These are phyloP conservation scores for Lobulomyces angularis DNA, from an alignment of 192 early-diverging fungal genomes.

Conservation along the genomic window DNA sequence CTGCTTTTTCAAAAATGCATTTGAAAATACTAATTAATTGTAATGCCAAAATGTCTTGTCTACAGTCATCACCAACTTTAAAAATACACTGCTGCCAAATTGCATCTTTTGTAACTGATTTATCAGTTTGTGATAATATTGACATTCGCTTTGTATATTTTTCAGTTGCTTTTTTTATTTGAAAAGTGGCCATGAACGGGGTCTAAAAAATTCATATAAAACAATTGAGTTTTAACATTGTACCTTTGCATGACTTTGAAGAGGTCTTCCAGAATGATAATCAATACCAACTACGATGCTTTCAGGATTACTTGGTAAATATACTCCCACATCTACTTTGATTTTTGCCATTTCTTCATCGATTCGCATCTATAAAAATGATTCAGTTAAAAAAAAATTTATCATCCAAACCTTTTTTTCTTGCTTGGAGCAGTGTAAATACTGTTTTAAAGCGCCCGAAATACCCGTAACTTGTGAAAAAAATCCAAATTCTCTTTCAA, in stretches of 20 bases:
- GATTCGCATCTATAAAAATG: slow-evolving; percentile 61
- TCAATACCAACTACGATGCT: slow-evolving; percentile 90
- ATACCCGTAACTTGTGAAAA: slow-evolving; percentile 93
- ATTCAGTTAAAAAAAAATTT: slow-evolving; percentile 1
- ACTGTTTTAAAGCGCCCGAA: slow-evolving; percentile 92
- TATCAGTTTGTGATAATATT: slow-evolving; percentile 17
- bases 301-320: slow-evolving; percentile 95
- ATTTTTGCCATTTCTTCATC: slow-evolving; percentile 96
- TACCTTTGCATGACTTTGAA: slow-evolving; percentile 94
- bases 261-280: slow-evolving; percentile 78
- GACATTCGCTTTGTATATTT: slow-evolving; percentile 45
- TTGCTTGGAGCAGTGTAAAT: slow-evolving; percentile 61
- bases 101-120: slow-evolving; percentile 9
- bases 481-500: slow-evolving; percentile 92
- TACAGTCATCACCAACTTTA: slow-evolving; percentile 99
- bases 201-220: slow-evolving; percentile 32
- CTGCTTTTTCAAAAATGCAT: slow-evolving; percentile 80
- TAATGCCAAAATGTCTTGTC: slow-evolving; percentile 94
- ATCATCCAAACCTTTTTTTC: slow-evolving; percentile 70
- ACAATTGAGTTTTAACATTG: not conserved
- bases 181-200: slow-evolving; percentile 97
- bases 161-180: slow-evolving; percentile 49
- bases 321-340: slow-evolving; percentile 89
- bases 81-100: slow-evolving; percentile 86
- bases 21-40: slow-evolving; percentile 98